Conservation (phyloP, 768 basidiomycete genomes). For the Hericium erinaceus region DNA sequence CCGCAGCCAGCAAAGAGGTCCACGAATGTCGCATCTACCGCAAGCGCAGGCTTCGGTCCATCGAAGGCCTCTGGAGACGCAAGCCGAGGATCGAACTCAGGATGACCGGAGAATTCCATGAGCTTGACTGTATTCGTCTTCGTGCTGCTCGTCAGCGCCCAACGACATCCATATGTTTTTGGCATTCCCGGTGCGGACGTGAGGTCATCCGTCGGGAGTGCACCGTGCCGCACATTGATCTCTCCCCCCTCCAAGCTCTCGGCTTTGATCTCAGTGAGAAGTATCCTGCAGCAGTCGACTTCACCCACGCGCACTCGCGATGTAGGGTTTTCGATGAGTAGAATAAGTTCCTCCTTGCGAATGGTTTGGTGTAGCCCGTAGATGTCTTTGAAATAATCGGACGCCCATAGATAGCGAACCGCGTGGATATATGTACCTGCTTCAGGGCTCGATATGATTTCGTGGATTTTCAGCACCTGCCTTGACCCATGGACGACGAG, state of each 20-base stretch:
- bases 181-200: too few species aligned
- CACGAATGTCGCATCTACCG: neutral
- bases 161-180: too few species aligned
- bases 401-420: neutral
- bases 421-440: neutral
- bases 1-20: neutral
- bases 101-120: too few species aligned
- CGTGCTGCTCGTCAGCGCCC: too few species aligned
- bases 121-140: too few species aligned
- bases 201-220: neutral
- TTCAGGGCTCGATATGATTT: neutral
- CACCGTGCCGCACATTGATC: neutral
- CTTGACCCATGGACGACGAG: neutral
- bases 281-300: neutral
- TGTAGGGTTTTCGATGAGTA: neutral
- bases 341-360: neutral
- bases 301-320: neutral
- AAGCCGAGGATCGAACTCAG: too few species aligned
- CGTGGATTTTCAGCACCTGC: neutral
- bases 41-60: too few species aligned
- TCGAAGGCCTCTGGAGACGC: too few species aligned
- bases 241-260: neutral
- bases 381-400: neutral
- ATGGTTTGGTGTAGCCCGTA: neutral
- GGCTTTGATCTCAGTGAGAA: neutral